Base-by-base conservation (phyloP, 1,284 basidiomycete genomes). In the Taiwanofungus camphoratus region DNA sequence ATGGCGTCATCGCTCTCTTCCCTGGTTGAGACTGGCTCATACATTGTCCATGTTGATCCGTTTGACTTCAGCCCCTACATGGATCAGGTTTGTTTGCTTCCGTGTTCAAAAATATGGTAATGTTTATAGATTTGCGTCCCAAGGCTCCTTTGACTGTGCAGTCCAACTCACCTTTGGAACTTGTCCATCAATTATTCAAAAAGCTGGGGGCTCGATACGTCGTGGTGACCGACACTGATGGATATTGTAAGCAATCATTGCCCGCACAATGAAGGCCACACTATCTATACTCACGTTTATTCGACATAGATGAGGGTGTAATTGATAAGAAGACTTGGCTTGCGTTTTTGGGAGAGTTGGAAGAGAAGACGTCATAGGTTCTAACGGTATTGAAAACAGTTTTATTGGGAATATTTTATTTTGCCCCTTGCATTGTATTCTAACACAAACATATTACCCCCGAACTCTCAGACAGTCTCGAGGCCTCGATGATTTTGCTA, bases 301-400 rank as follows among this genome's bases (percentile, higher is more conserved):
- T 36, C 33, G 29, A 20, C 24, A 15, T 52, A 89, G 87, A 93
- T 58, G 82, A 87, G 56, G 94, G 94, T 5, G 73, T 94, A 8
- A 87, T 98, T 46, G 88, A 93, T 63, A 96, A 96, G 73, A 94
- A 94, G 66, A 79, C 79, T 1, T 96, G 91, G 90, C 74, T 94
- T 19, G 82, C 76, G 5, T 93, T 93, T 67, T 66, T 94, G 24
- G 77, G 71, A 41, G 77, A 82, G 55, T 63, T 92, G 31, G 85
- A 88, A 51, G 77, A 77, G 51, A 77, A 52, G 19, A 9, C 27
- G 4, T 41, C 39, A n/a, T 44, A 27, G 31, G 8, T 41, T 6
- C 24, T n/a, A 8, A 18, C 16, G 16, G 33, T 8, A 12, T 16
- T 18, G 33, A n/a, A n/a, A n/a, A n/a, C n/a, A n/a, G n/a, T n/a